These are phyloP conservation scores for Lactarius deliciosus DNA, from an alignment of 768 basidiomycete genomes.

Conservation along the genomic window DNA sequence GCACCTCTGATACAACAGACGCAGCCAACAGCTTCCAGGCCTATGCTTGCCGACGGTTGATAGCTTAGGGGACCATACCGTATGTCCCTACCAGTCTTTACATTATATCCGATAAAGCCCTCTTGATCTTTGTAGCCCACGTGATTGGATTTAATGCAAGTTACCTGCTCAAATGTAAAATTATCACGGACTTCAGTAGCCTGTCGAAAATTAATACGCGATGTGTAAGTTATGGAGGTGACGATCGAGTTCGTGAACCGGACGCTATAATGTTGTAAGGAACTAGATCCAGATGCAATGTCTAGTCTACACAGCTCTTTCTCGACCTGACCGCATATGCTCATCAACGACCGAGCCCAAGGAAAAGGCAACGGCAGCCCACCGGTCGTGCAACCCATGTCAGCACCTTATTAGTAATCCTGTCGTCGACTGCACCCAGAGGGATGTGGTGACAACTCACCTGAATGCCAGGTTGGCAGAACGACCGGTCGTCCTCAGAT, in stretches of 20 bases:
- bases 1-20: slow-evolving; percentile 23
- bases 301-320: too few relatives aligned
- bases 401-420: too few relatives aligned
- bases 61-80: neutral
- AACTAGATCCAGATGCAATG: too few relatives aligned
- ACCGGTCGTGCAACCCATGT: slow-evolving; percentile 34
- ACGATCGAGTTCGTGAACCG: too few relatives aligned
- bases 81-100: neutral
- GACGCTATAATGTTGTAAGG: too few relatives aligned
- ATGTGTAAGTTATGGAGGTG: too few relatives aligned
- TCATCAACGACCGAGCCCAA: neutral
- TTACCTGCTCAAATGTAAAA: neutral
- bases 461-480: too few relatives aligned
- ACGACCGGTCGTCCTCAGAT: too few relatives aligned
- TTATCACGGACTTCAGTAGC: neutral
- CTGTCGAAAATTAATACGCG: too few relatives aligned
- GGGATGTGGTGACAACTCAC: too few relatives aligned
- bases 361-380: slow-evolving; percentile 30
- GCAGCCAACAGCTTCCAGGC: slow-evolving; percentile 9
- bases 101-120: neutral
- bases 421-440: too few relatives aligned
- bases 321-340: too few relatives aligned
- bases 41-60: slow-evolving; percentile 3
- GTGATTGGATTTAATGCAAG: neutral
- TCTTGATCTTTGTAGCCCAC: neutral